A percentile compares a stretch with the other conserved stretches of the same genome.
phyloP scores from a whole-genome alignment of 768 basidiomycete genomes.

The Ramaria rubella region DNA sequence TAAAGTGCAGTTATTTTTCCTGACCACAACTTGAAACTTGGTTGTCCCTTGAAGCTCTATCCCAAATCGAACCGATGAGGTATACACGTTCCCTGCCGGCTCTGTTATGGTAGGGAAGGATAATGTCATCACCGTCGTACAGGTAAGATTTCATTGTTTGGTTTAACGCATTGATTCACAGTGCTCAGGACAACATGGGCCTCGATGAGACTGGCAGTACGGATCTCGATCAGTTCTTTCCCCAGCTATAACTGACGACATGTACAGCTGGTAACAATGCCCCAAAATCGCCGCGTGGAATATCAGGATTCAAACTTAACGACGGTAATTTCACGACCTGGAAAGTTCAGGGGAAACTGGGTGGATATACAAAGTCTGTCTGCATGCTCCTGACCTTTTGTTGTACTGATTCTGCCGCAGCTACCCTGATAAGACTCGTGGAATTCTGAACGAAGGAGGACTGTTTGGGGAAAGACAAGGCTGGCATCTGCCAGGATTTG shows the following conservation, averaged over 20 bases:
- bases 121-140: constrained; percentile 65
- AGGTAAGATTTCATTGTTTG: background rate
- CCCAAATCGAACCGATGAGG: constrained; percentile 42
- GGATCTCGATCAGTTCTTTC: constrained; percentile 13
- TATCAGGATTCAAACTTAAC: constrained; percentile 69
- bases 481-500: constrained; percentile 71
- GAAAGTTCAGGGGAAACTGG: constrained; percentile 72
- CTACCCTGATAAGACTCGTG: constrained; percentile 66
- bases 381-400: background rate
- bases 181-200: constrained; percentile 70
- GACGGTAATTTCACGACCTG: constrained; percentile 49
- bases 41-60: background rate
- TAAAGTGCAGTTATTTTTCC: background rate
- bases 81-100: constrained; percentile 54
- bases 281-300: constrained; percentile 72
- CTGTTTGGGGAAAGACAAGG: constrained; percentile 63
- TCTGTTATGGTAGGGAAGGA: constrained; percentile 46
- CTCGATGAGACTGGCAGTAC: constrained; percentile 52
- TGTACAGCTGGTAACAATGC: constrained; percentile 42
- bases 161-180: background rate
- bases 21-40: background rate
- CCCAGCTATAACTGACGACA: constrained; percentile 12
- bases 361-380: constrained; percentile 57
- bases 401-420: constrained; percentile 30
- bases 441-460: constrained; percentile 68